These are phyloP conservation scores for Cadophora malorum DNA, from an alignment of 2,329 filamentous ascomycete species.

Conservation along the genomic window DNA sequence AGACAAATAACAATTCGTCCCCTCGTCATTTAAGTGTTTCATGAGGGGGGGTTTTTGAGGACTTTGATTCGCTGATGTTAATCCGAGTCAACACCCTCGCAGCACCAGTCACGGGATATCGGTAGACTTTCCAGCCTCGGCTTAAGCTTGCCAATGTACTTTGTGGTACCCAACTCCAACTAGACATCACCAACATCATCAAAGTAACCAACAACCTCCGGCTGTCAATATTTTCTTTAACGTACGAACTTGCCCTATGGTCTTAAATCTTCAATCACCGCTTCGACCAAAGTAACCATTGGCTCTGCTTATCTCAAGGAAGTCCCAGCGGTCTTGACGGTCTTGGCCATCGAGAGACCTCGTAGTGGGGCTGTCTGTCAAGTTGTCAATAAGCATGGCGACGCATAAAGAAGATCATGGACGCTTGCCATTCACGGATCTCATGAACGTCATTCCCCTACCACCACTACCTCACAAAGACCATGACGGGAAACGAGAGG, in stretches of 20 bases:
- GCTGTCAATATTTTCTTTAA: not conserved
- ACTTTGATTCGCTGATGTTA: not conserved
- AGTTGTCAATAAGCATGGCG: not conserved
- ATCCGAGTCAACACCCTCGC: not conserved
- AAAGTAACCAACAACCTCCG: not conserved
- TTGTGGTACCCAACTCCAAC: not conserved
- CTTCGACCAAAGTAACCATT: not conserved
- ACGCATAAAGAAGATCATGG: not conserved
- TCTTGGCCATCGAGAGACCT: not conserved
- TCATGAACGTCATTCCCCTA: constrained; percentile 17
- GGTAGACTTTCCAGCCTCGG: constrained; percentile 3
- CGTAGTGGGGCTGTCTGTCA: not conserved
- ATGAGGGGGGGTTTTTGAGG: not conserved
- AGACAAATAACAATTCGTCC: not conserved
- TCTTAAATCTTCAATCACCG: too few species aligned
- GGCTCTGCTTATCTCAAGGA: not conserved
- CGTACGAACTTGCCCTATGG: not conserved
- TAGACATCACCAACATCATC: not conserved
- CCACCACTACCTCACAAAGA: not conserved
- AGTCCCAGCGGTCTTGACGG: not conserved
- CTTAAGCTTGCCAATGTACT: not conserved
- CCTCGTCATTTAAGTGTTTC: not conserved
- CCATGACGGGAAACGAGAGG: not conserved
- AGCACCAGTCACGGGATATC: constrained; percentile 1
- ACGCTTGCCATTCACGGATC: constrained; percentile 18